These are phyloP conservation scores for Trypanosoma lewisi DNA, from an alignment of 208 protist genomes.

Conservation along the genomic window DNA sequence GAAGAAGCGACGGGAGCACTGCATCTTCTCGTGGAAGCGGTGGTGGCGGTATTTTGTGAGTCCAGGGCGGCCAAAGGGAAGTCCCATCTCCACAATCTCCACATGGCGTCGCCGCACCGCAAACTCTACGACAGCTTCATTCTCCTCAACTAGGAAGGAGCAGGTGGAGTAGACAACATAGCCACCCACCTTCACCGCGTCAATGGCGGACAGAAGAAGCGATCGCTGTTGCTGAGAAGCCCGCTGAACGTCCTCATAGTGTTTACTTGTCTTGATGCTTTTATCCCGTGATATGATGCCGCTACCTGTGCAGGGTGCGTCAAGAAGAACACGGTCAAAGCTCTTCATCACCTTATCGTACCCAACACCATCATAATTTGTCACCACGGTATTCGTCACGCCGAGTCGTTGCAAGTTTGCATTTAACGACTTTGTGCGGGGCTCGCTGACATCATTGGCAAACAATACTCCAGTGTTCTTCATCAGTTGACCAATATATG, in stretches of 20 bases:
- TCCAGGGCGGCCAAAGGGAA: conserved; percentile 94
- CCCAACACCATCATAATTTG: conserved; percentile 94
- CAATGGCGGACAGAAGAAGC: conserved; percentile 97
- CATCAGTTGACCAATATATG: conserved; percentile 97
- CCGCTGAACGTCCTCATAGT: conserved; percentile 90
- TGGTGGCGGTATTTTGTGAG: conserved; percentile 86
- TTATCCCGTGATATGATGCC: conserved; percentile 99
- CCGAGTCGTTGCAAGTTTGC: conserved; percentile 97
- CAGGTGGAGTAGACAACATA: conserved; percentile 99
- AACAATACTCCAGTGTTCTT: conserved; percentile 98
- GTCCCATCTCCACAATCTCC: conserved; percentile 92
- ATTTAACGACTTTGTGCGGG: conserved; percentile 94
- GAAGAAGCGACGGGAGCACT: conserved; percentile 89
- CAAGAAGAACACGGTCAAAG: conserved; percentile 94
- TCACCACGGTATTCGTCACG: conserved; percentile 92
- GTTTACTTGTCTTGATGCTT: conserved; percentile 94
- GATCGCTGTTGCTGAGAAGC: conserved; percentile 95
- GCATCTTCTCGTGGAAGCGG: conserved; percentile 77
- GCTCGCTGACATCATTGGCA: conserved; percentile 97
- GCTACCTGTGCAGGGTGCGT: conserved; percentile 98
- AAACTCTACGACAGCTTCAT: conserved; percentile 98
- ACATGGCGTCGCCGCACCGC: conserved; percentile 92
- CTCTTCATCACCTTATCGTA: conserved; percentile 90
- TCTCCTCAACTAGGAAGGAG: conserved; percentile 96
- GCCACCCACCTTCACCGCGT: conserved; percentile 94